Evolutionary conservation across 1,284 basidiomycete species (phyloP), one percentile per base, ranked within the genome.

Genomic region (Irpex sp.): DNA sequence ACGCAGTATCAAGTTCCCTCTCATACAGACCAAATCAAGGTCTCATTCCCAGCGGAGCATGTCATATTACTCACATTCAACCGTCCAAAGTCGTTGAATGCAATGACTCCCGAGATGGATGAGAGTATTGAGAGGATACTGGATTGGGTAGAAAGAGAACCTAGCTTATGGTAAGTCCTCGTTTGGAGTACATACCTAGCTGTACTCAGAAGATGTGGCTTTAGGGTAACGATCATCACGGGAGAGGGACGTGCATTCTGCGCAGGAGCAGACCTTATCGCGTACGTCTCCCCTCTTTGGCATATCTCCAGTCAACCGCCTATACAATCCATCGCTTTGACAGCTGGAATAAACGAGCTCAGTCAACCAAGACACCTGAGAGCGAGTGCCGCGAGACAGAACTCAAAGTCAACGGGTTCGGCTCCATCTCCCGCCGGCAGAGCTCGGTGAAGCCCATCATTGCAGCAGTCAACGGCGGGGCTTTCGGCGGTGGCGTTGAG

Each of bases 401-500:
- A 1, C 62, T 71, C 1, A 78, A 82, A 37, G 65, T 77, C 0
- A 78, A 92, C 67, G 94, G 93, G 1, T 95, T 95, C 71, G 94
- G 84, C 0, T 85, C 88, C 11, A 75, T 95, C 59, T 92, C 91
- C 3, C 84, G 89, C 36, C 81, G 92, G 1, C 81, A 83, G 58
- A 71, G 72, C 3, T 85, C 83, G 7, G 80, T 77, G 63, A 95
- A 95, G 71, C 92, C 92, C 6, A 84, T 94, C 65, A 90, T 95
- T 58, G 91, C 92, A 17, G 93, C 93, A 2, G 89, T 95, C 1
- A 87, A 90, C 67, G 93, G 93, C 11, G 82, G 87, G 35, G 87
- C 90, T 2, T 89, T 89, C 66, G 94, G 93, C 11, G 94, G 93
- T 4, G 94, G 92, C 1, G 80, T 86, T 50, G 93, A 95, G 72